Percentiles rank a stretch among this genome's conserved stretches.
Conservation (phyloP, 805 yeast genomes). For the Blastobotrys parvus region DNA sequence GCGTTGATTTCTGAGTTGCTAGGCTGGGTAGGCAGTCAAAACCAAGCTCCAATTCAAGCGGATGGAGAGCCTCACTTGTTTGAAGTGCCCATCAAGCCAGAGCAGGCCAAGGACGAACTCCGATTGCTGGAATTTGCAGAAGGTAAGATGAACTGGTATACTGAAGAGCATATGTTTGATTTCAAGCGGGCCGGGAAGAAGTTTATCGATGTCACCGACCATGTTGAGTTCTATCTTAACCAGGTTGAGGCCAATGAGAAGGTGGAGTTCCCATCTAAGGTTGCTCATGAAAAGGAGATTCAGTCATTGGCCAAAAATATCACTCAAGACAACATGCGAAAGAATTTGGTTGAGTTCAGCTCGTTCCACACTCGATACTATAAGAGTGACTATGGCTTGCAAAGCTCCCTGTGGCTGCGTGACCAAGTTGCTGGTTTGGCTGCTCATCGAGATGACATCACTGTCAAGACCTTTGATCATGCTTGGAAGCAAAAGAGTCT, state of each 20-base stretch:
- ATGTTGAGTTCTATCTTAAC: constrained; percentile 17
- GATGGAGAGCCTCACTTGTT: no score
- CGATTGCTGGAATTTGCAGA: constrained; percentile 14
- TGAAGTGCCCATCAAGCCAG: no score
- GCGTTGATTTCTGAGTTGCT: no score
- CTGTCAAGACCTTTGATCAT: constrained; percentile 49
- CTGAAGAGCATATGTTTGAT: constrained; percentile 38
- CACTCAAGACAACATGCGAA: constrained; percentile 39
- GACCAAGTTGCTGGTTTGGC: constrained; percentile 34
- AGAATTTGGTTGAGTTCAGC: constrained; percentile 52
- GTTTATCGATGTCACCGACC: constrained; percentile 59
- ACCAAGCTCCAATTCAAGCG: no score
- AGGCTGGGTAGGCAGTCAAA: no score
- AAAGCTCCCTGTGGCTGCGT: constrained; percentile 64
- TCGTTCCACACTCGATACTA: constrained; percentile 72
- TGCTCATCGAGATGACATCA: constrained; percentile 30
- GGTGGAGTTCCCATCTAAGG: constrained; percentile 47
- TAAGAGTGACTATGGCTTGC: constrained; percentile 59
- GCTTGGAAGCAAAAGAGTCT: constrained; percentile 74
- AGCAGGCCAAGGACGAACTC: not conserved
- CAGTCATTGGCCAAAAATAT: constrained; percentile 36
- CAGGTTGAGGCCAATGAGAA: constrained; percentile 21
- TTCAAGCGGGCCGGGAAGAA: constrained; percentile 39
- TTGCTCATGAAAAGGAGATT: constrained; percentile 34
- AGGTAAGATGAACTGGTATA: constrained; percentile 19